A percentile compares a stretch with the other conserved stretches of the same genome.
Conservation (phyloP, 495 filamentous ascomycete species). For the Aspergillus heteromorphus region DNA sequence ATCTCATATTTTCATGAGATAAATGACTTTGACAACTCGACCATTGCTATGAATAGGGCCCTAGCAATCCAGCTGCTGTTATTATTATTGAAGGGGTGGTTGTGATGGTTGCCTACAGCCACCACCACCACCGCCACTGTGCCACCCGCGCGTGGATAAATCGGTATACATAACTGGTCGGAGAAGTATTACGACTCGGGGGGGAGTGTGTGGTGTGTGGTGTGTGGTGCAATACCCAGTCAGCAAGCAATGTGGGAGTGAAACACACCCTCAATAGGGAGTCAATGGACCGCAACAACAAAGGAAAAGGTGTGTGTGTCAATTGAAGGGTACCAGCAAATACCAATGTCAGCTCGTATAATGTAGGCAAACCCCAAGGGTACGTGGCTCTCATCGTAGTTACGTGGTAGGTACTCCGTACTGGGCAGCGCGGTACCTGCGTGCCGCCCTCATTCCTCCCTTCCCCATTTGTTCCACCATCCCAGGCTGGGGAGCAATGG, state of each 20-base stretch:
- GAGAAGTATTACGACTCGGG: background rate
- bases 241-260: no score
- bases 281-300: no score
- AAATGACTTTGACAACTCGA: no score
- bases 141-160: background rate
- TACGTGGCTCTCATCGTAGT: background rate
- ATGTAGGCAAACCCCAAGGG: background rate
- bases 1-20: no score
- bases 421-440: conserved; percentile 19
- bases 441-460: conserved; percentile 12
- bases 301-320: no score
- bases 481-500: conserved; percentile 10
- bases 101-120: background rate
- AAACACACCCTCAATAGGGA: no score
- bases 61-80: no score
- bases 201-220: no score
- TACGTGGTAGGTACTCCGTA: conserved; percentile 5
- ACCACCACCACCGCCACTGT: background rate
- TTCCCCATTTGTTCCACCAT: conserved; percentile 14
- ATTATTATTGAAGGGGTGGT: no score
- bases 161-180: background rate
- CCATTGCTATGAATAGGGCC: no score
- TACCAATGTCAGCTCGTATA: background rate
- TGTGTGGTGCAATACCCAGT: no score
- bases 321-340: no score